These are phyloP conservation scores for Ogataea hybrid DNA, from an alignment of 1,139 yeast species.

Conservation along the genomic window DNA sequence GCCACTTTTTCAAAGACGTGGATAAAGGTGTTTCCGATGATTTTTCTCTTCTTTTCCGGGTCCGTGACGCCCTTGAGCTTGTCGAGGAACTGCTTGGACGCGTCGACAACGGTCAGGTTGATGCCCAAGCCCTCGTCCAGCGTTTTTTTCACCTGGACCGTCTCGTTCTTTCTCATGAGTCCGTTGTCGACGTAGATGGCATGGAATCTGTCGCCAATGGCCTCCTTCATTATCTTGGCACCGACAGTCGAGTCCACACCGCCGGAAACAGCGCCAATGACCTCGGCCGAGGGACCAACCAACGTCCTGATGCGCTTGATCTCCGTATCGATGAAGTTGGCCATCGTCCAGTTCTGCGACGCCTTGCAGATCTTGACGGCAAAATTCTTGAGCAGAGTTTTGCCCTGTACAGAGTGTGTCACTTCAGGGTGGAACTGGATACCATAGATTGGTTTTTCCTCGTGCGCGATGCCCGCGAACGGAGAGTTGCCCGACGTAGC, in stretches of 20 bases:
- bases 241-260: conserved; percentile 99
- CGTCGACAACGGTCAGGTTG: conserved; percentile 92
- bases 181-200: conserved; percentile 98
- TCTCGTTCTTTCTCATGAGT: conserved; percentile 93
- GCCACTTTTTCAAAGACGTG: conserved; percentile 97
- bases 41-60: conserved; percentile 98
- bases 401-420: conserved; percentile 93
- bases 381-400: conserved; percentile 80
- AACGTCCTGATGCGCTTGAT: conserved; percentile 84
- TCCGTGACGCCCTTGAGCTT: conserved; percentile 93
- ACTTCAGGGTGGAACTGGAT: conserved; percentile 99
- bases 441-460: conserved; percentile 75
- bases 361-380: conserved; percentile 91
- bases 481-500: conserved; percentile 96
- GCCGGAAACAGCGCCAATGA: conserved; percentile 99
- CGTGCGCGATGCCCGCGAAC: conserved; percentile 87
- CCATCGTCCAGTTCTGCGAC: conserved; percentile 94
- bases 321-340: conserved; percentile 95
- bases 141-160: conserved; percentile 82
- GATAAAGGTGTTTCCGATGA: conserved; percentile 96
- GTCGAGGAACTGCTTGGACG: conserved; percentile 82
- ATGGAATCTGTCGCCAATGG: conserved; percentile 98
- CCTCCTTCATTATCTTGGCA: conserved; percentile 96
- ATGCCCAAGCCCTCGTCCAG: conserved; percentile 92
- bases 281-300: conserved; percentile 98